A percentile compares a stretch with the other conserved stretches of the same genome.
Evolutionary conservation across 108 stramenopile genomes (phyloP).

Genomic region (Aurantiochytrium sp.): DNA sequence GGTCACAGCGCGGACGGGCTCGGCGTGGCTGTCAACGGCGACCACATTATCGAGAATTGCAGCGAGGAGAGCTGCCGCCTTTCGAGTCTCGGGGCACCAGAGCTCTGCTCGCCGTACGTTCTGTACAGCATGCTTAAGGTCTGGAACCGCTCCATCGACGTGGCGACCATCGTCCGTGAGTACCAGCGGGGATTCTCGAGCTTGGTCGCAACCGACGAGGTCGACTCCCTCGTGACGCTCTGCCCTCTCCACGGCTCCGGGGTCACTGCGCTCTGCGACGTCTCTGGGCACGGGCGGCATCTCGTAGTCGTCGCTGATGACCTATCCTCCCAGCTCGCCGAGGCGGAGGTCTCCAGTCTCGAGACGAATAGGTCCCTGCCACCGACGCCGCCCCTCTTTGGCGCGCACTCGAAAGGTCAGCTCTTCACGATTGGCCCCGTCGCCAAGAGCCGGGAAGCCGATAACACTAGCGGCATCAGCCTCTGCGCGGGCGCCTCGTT

Average conservation of each 20-base stretch:
- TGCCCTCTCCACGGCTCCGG: constrained; percentile 2
- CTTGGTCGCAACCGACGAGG: background rate
- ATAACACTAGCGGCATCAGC: background rate
- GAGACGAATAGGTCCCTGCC: background rate
- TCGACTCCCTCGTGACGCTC: background rate
- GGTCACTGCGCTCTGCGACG: background rate
- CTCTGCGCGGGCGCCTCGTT: background rate
- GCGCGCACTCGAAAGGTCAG: background rate
- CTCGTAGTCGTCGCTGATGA: background rate
- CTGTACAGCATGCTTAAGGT: background rate
- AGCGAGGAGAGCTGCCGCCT: background rate
- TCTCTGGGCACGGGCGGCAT: background rate
- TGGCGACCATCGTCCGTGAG: background rate
- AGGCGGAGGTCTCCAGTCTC: background rate
- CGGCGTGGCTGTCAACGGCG: background rate
- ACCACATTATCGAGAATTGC: background rate
- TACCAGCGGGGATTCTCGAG: background rate
- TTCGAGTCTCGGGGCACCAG: background rate
- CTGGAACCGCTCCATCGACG: background rate
- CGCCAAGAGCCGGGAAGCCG: background rate
- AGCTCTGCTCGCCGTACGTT: background rate
- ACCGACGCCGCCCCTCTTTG: background rate
- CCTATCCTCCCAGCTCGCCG: background rate
- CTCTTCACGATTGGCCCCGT: background rate
- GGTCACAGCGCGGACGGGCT: background rate